Conservation (phyloP, 345 rosid genomes). For the Salix udensis region DNA sequence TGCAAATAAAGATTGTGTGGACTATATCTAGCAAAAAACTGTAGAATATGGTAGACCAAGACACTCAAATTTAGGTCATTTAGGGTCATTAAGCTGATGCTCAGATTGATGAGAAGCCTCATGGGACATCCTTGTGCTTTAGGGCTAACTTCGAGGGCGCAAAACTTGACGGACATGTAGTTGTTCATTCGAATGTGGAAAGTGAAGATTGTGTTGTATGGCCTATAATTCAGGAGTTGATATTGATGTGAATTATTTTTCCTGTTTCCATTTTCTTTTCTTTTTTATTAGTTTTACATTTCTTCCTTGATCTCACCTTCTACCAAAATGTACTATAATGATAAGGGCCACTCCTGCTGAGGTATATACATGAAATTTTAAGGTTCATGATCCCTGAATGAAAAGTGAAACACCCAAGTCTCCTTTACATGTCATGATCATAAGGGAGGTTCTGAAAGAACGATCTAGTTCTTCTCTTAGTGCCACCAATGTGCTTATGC, state of each 20-base stretch:
- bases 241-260: not conserved
- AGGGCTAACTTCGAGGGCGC: not conserved
- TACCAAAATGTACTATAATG: not conserved
- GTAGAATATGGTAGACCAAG: not conserved
- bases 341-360: not conserved
- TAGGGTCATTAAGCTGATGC: not conserved
- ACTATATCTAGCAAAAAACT: not conserved
- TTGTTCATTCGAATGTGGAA: not conserved
- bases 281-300: not conserved
- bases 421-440: not conserved
- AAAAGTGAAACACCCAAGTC: not conserved
- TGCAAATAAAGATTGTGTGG: not conserved
- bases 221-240: not conserved
- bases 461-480: no score
- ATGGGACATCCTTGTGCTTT: not conserved
- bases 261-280: not conserved
- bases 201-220: not conserved
- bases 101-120: slow-evolving; percentile 1
- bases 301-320: not conserved
- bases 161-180: not conserved
- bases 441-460: no score
- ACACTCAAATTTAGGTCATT: not conserved
- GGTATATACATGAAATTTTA: not conserved
- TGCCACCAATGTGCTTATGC: no score
- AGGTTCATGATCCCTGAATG: not conserved